These are phyloP conservation scores for Fusarium graminum DNA, from an alignment of 2,329 filamentous ascomycete genomes.

Conservation along the genomic window DNA sequence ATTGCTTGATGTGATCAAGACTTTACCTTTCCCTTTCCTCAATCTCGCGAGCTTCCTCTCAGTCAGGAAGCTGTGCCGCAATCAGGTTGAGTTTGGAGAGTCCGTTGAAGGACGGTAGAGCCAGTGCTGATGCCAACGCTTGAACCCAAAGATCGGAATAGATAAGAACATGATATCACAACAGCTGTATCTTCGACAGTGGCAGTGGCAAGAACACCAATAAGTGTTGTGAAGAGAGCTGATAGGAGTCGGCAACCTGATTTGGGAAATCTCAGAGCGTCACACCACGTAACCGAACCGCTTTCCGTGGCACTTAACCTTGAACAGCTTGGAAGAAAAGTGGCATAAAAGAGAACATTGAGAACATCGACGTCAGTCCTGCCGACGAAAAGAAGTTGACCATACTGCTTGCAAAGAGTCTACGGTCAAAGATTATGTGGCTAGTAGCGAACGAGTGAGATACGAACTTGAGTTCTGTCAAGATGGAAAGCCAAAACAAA, in stretches of 20 bases:
- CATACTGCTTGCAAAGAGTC: conserved; percentile 75
- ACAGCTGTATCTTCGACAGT: conserved; percentile 77
- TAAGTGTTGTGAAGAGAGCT: conserved; percentile 67
- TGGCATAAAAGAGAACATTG: conserved; percentile 79
- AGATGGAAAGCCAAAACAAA: conserved; percentile 75
- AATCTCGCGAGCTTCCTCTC: conserved; percentile 72
- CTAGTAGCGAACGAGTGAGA: conserved; percentile 80
- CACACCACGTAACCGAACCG: conserved; percentile 61
- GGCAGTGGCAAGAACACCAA: conserved; percentile 79
- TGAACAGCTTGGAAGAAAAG: conserved; percentile 82
- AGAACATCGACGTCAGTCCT: conserved; percentile 69
- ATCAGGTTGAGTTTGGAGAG: conserved; percentile 71
- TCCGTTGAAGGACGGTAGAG: conserved; percentile 78
- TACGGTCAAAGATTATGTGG: conserved; percentile 76
- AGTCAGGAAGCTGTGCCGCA: conserved; percentile 64
- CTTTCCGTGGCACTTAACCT: conserved; percentile 73
- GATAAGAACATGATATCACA: conserved; percentile 82
- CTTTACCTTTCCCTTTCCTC: conserved; percentile 77
- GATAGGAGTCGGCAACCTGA: not conserved
- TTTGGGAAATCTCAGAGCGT: not conserved
- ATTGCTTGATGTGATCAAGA: conserved; percentile 74
- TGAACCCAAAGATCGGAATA: conserved; percentile 84
- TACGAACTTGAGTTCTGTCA: conserved; percentile 76
- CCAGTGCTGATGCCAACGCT: conserved; percentile 79
- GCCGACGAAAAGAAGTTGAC: conserved; percentile 80